These are phyloP conservation scores for Umbelopsis sp. DNA, from an alignment of 371 early-diverging fungal species.

Conservation along the genomic window DNA sequence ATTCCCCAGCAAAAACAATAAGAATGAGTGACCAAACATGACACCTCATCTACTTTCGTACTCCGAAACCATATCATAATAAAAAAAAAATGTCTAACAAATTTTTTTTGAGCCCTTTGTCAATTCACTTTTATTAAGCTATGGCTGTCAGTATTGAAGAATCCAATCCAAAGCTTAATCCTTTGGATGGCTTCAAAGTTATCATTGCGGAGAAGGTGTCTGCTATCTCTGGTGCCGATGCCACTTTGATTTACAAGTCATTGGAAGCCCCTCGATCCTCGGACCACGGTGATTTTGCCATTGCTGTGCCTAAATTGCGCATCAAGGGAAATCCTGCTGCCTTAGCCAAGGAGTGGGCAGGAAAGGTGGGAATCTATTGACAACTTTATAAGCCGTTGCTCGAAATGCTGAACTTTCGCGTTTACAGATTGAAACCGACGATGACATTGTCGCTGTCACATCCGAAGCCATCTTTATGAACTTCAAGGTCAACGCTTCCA, in stretches of 20 bases:
- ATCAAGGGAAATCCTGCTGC: slow-evolving; percentile 85
- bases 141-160: slow-evolving; percentile 37
- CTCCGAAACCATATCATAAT: not conserved
- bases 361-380: slow-evolving; percentile 43
- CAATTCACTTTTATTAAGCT: not conserved
- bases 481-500: slow-evolving; percentile 72
- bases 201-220: slow-evolving; percentile 56
- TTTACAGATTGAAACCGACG: slow-evolving; percentile 62
- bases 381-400: not conserved
- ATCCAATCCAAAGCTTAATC: slow-evolving; percentile 55
- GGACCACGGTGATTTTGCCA: slow-evolving; percentile 77
- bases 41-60: not conserved
- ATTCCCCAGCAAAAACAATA: not conserved
- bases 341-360: slow-evolving; percentile 76
- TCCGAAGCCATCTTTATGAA: slow-evolving; percentile 86
- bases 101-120: slow-evolving; percentile 4
- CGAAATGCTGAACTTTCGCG: not conserved
- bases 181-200: slow-evolving; percentile 61
- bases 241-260: slow-evolving; percentile 50
- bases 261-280: slow-evolving; percentile 65
- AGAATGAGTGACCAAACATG: slow-evolving; percentile 8
- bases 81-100: not conserved
- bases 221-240: slow-evolving; percentile 48
- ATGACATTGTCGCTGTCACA: slow-evolving; percentile 58
- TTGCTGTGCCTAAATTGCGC: slow-evolving; percentile 86